A percentile compares a stretch with the other conserved stretches of the same genome.
Conservation (phyloP, 2,329 filamentous ascomycete genomes). For the Thielaviopsis cerberus region DNA sequence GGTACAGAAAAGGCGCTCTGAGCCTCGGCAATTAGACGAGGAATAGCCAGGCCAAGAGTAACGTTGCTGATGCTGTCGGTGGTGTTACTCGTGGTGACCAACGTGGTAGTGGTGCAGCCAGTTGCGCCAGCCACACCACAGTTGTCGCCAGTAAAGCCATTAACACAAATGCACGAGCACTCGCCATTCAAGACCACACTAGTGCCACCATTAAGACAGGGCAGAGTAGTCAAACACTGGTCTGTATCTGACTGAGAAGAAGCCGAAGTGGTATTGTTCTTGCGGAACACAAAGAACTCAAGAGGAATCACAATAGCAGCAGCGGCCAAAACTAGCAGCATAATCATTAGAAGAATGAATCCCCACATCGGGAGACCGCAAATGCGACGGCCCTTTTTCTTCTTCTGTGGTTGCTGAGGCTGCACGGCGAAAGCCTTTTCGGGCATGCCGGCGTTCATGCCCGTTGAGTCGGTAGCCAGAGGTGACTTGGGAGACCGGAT, state of each 20-base stretch:
- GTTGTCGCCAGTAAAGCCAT: constrained; percentile 55
- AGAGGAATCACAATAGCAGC: constrained; percentile 68
- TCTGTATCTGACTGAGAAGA: constrained; percentile 22
- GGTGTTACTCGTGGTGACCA: constrained; percentile 23
- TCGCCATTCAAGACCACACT: constrained; percentile 47
- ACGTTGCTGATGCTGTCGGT: constrained; percentile 37
- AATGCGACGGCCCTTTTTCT: constrained; percentile 39
- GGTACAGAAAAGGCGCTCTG: constrained; percentile 55
- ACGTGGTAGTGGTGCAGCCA: constrained; percentile 34
- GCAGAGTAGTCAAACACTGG: constrained; percentile 41
- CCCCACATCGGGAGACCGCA: constrained; percentile 72
- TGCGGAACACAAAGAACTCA: constrained; percentile 41
- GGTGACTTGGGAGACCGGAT: constrained; percentile 9
- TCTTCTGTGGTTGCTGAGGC: constrained; percentile 11
- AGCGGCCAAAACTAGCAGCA: constrained; percentile 53
- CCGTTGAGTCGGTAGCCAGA: constrained; percentile 1
- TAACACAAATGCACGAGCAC: constrained; percentile 76
- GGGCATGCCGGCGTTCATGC: constrained; percentile 5
- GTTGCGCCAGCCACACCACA: constrained; percentile 29
- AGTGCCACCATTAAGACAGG: constrained; percentile 64
- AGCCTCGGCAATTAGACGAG: constrained; percentile 49
- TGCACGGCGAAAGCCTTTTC: constrained; percentile 3
- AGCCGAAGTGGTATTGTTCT: constrained; percentile 17
- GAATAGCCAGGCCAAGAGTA: constrained; percentile 64
- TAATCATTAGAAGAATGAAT: constrained; percentile 46